Evolutionary conservation across 768 basidiomycete species (phyloP).

Genomic region (Rubroboletus satanas): DNA sequence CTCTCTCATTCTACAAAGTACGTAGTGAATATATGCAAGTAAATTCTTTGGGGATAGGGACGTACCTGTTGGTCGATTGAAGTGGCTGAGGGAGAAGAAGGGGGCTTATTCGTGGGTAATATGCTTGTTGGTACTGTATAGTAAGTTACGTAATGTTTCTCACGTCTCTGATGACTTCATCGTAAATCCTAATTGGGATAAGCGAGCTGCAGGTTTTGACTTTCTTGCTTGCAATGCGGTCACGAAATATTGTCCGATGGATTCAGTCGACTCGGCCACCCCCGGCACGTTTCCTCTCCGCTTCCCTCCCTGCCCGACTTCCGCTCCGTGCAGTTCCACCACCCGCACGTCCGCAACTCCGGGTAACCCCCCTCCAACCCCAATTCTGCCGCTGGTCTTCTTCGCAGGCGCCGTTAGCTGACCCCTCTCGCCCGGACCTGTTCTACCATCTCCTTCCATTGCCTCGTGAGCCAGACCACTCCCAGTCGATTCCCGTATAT

Average conservation of each 20-base stretch:
- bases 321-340: background rate
- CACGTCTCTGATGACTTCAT: constrained; percentile 17
- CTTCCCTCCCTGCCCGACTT: background rate
- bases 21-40: background rate
- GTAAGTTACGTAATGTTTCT: constrained; percentile 27
- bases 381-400: constrained; percentile 12
- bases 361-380: constrained; percentile 8
- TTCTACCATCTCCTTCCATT: constrained; percentile 64
- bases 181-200: background rate
- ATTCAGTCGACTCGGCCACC: background rate
- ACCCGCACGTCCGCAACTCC: background rate
- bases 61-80: constrained; percentile 30
- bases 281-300: background rate
- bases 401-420: constrained; percentile 32
- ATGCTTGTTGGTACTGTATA: constrained; percentile 35
- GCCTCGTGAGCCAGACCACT: constrained; percentile 42
- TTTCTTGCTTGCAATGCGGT: constrained; percentile 6
- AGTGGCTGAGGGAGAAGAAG: constrained; percentile 27
- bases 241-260: constrained; percentile 2
- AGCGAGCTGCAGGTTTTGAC: background rate
- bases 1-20: constrained; percentile 73
- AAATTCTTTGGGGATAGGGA: background rate
- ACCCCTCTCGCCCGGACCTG: constrained; percentile 60
- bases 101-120: constrained; percentile 11
- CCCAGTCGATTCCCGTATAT: constrained; percentile 45